A percentile compares a stretch with the other conserved stretches of the same genome.
Evolutionary conservation across 805 yeast genomes (phyloP).

Genomic region (Maudiozyma saulgeensis): DNA sequence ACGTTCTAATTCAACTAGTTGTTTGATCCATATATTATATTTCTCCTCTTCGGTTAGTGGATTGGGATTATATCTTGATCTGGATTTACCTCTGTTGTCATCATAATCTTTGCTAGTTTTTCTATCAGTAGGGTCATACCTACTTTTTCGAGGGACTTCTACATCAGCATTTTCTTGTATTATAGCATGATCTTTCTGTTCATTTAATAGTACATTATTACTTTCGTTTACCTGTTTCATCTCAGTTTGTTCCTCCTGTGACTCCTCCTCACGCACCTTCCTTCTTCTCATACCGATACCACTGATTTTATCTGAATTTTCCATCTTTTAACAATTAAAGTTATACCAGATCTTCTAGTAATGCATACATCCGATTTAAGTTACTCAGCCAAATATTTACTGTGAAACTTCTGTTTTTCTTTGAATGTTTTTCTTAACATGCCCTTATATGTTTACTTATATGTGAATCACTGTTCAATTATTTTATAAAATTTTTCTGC

Average conservation of each 20-base stretch:
- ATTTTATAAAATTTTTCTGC: no score
- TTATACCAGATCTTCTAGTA: not conserved
- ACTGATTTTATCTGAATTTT: conserved; percentile 1
- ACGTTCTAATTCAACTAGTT: conserved; percentile 39
- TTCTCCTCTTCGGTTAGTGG: conserved; percentile 24
- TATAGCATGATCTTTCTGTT: conserved; percentile 2
- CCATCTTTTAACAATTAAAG: not conserved
- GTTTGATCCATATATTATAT: conserved; percentile 35
- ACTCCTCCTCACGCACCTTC: conserved; percentile 7
- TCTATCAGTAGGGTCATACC: not conserved
- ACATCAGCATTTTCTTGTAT: not conserved
- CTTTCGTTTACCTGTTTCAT: no score
- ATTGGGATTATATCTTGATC: not conserved
- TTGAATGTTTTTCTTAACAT: no score
- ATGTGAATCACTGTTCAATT: no score
- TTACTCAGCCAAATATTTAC: not conserved
- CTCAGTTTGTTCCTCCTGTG: no score
- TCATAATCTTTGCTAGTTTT: not conserved
- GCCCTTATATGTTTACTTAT: no score
- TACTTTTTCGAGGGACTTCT: not conserved
- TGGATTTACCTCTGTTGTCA: not conserved
- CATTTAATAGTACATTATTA: conserved; percentile 8
- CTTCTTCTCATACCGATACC: conserved; percentile 19
- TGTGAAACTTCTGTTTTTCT: no score
- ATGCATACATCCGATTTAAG: not conserved